Conservation (phyloP, 208 protist species). For the Crithidia thermophila region DNA sequence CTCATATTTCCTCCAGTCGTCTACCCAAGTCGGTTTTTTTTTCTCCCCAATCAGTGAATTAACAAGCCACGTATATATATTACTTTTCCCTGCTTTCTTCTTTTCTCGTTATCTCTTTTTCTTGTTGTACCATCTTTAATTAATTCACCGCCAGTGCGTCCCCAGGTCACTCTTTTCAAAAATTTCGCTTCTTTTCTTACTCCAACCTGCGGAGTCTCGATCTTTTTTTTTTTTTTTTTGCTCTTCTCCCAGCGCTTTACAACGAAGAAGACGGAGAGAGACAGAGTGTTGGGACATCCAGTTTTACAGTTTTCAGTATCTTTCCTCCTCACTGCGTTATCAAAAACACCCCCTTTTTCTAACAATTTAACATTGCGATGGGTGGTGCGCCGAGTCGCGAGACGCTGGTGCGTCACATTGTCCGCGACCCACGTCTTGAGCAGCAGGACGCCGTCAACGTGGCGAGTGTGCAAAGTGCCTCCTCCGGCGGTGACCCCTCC, state of each 20-base stretch:
- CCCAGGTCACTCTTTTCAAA: no score
- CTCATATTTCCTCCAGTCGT: no score
- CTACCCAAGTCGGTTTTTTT: not conserved
- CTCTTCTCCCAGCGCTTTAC: not conserved
- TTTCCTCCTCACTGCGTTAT: conserved; percentile 10
- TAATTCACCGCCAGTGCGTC: no score
- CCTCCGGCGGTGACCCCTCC: not conserved
- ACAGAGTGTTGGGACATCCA: no score
- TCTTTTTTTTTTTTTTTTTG: conserved; percentile 12
- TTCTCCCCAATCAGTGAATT: not conserved
- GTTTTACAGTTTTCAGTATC: conserved; percentile 1
- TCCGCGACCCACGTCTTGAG: conserved; percentile 29
- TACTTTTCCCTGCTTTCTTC: conserved; percentile 14
- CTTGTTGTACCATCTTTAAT: not conserved
- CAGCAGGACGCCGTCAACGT: no score
- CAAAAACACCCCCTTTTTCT: not conserved
- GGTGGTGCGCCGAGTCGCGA: conserved; percentile 62
- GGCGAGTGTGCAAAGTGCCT: not conserved
- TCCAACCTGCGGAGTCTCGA: not conserved
- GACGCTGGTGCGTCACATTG: conserved; percentile 48
- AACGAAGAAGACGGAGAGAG: no score
- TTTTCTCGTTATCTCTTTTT: conserved; percentile 8
- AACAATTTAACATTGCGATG: conserved; percentile 24
- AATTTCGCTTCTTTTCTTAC: not conserved
- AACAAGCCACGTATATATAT: not conserved